phyloP scores from a whole-genome alignment of 352 stramenopile species.

The Thalassiosira allenii region DNA sequence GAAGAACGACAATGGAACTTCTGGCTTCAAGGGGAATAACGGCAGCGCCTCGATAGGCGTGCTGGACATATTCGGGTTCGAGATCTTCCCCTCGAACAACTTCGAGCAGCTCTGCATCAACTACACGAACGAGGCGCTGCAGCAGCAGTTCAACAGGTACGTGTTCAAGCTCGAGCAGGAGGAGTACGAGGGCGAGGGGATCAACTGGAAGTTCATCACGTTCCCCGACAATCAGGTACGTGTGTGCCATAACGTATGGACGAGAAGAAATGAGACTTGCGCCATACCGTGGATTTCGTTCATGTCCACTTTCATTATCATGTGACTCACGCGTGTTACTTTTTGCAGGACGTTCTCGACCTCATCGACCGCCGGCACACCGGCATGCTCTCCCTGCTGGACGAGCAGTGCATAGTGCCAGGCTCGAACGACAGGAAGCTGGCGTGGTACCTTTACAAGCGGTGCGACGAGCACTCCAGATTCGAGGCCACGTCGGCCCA shows the following conservation, averaged over 20 bases:
- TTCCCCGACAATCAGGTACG: constrained; percentile 98
- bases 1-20: constrained; percentile 32
- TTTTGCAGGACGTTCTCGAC: constrained; percentile 93
- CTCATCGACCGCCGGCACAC: constrained; percentile 91
- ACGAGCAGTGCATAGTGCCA: constrained; percentile 95
- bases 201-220: constrained; percentile 95
- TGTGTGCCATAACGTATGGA: no score
- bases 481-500: constrained; percentile 78
- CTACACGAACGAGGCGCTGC: constrained; percentile 88
- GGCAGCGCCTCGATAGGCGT: constrained; percentile 86
- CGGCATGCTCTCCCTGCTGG: constrained; percentile 89
- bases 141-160: constrained; percentile 83
- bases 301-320: no score
- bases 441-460: constrained; percentile 72
- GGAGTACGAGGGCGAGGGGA: constrained; percentile 94
- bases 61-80: constrained; percentile 97
- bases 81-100: constrained; percentile 90
- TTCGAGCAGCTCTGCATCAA: constrained; percentile 91
- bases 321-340: no score
- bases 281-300: no score
- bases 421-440: constrained; percentile 81
- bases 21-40: background rate
- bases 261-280: no score
- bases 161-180: constrained; percentile 93
- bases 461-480: constrained; percentile 71